Evolutionary conservation across 2,329 filamentous ascomycete species (phyloP).

Genomic region (Byssochlamys sp.): DNA sequence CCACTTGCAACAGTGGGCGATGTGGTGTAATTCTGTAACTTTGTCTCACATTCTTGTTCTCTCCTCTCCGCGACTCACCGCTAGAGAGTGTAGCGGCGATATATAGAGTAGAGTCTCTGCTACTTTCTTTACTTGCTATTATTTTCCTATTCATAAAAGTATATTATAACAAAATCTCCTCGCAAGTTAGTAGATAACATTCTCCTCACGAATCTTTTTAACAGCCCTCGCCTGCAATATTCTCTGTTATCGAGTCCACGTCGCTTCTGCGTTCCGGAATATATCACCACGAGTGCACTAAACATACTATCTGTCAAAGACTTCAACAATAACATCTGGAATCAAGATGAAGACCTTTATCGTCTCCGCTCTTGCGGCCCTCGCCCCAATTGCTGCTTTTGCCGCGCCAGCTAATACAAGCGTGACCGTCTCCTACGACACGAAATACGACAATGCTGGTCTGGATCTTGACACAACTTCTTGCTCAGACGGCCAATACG

Average conservation of each 20-base stretch:
- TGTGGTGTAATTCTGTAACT: background rate
- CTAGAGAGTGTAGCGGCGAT: background rate
- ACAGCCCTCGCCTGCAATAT: background rate
- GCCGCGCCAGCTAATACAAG: slow-evolving; percentile 6
- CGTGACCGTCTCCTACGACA: slow-evolving; percentile 58
- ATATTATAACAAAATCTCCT: background rate
- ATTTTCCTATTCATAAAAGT: background rate
- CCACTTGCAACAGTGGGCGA: background rate
- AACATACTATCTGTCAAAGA: background rate
- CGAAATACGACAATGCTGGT: slow-evolving; percentile 54
- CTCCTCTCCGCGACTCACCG: background rate
- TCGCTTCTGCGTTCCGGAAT: background rate
- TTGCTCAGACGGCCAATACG: slow-evolving; percentile 30
- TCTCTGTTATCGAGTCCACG: background rate
- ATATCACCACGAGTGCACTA: background rate
- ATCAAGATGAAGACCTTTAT: slow-evolving; percentile 10
- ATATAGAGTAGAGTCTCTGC: background rate
- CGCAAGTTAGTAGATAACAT: background rate
- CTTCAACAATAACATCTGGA: background rate
- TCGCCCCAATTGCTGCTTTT: slow-evolving; percentile 1
- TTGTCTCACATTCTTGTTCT: background rate
- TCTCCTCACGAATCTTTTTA: background rate
- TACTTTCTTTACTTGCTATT: background rate
- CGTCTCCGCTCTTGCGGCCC: slow-evolving; percentile 6
- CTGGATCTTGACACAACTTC: slow-evolving; percentile 47